These are phyloP conservation scores for Lobosporangium transversale DNA, from an alignment of 192 early-diverging fungal genomes.

Conservation along the genomic window DNA sequence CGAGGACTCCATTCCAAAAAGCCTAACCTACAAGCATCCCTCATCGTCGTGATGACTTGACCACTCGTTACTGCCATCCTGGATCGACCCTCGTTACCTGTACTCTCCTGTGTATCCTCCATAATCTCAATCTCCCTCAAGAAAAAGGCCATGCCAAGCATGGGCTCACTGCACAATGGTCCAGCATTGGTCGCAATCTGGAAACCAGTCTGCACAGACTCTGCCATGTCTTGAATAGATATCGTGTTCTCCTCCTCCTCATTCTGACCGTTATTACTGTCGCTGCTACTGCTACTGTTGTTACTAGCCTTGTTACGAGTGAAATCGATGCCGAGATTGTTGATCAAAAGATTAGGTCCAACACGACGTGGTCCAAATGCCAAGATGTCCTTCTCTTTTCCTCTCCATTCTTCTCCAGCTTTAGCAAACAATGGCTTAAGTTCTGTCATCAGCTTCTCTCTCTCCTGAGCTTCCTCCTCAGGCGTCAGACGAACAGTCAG, in stretches of 20 bases:
- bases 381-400: slow-evolving; percentile 66
- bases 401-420: slow-evolving; percentile 45
- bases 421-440: slow-evolving; percentile 40
- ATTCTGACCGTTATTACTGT: no score
- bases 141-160: slow-evolving; percentile 86
- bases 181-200: slow-evolving; percentile 90
- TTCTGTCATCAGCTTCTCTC: slow-evolving; percentile 24
- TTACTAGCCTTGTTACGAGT: slow-evolving; percentile 13
- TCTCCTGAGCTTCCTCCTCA: slow-evolving; percentile 10
- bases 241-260: slow-evolving; percentile 28
- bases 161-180: slow-evolving; percentile 93
- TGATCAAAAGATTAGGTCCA: slow-evolving; percentile 84
- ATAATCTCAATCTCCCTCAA: slow-evolving; percentile 69
- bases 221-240: slow-evolving; percentile 73
- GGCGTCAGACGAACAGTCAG: neutral
- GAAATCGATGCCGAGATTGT: slow-evolving; percentile 55
- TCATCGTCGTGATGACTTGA: slow-evolving; percentile 88
- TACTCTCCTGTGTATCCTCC: slow-evolving; percentile 27
- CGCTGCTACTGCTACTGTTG: slow-evolving; percentile 1
- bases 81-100: slow-evolving; percentile 54
- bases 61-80: slow-evolving; percentile 66
- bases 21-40: slow-evolving; percentile 82
- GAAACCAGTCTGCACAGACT: slow-evolving; percentile 89
- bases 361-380: slow-evolving; percentile 84
- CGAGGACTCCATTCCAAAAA: slow-evolving; percentile 96